Conservation (phyloP, 257 asterid genomes). For the Striga asiatica region DNA sequence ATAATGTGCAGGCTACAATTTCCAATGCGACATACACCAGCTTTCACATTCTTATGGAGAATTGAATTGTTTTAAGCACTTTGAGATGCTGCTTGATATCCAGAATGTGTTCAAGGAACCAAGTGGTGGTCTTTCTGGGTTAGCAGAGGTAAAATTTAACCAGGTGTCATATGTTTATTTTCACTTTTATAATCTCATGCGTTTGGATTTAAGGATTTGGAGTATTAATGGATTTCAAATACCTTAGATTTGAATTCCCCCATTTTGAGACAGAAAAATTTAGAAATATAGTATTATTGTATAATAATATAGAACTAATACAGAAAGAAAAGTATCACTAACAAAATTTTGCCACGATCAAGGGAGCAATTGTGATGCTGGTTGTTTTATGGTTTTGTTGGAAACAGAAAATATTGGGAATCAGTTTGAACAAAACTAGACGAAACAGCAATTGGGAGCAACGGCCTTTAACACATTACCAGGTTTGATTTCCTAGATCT, state of each 20-base stretch:
- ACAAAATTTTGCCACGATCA: background rate
- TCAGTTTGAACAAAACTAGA: conserved; percentile 80
- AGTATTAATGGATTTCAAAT: too few species aligned
- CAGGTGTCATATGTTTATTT: background rate
- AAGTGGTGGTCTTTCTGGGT: conserved; percentile 88
- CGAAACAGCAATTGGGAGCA: conserved; percentile 97
- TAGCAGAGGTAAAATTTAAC: conserved; percentile 54
- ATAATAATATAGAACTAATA: too few species aligned
- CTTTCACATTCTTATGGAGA: conserved; percentile 71
- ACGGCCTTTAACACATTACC: conserved; percentile 68
- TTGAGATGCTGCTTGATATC: conserved; percentile 87
- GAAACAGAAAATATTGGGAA: conserved; percentile 72
- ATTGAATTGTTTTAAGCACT: conserved; percentile 65
- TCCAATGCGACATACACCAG: conserved; percentile 68
- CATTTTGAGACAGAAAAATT: too few species aligned
- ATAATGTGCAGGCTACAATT: conserved; percentile 62
- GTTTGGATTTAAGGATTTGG: background rate
- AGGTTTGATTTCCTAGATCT: conserved; percentile 26
- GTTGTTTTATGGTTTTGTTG: conserved; percentile 19
- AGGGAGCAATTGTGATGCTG: conserved; percentile 1
- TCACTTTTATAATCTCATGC: background rate
- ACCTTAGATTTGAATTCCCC: too few species aligned
- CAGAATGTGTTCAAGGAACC: conserved; percentile 76
- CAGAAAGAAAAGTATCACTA: too few species aligned
- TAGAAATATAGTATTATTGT: too few species aligned